Base-by-base conservation (phyloP, 768 basidiomycete species). In the Psilocybe cyanescens region DNA sequence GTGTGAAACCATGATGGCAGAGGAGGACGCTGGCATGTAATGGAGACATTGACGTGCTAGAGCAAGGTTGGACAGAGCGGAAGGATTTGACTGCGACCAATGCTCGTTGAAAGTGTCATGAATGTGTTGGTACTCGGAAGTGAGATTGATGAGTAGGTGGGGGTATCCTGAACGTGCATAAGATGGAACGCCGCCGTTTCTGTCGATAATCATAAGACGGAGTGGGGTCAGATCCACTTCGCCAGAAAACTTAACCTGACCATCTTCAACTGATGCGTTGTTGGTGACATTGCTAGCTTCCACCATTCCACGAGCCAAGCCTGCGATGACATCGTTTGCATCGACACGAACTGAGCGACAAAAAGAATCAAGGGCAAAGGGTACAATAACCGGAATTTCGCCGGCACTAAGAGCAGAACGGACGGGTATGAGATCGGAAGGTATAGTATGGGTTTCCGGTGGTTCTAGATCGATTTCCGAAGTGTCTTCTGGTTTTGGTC, bases 1-100 rank as follows among this genome's bases (percentile, higher is more conserved):
- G 77, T 99, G 97, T 12, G 95, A 97, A 52, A 99, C 97, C 88
- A 99, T 92, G 65, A 99, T 82, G 11, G 95, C 97, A 14, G 95
- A 97, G 1, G 97, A 94, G 2, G 92, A 85, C 6, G 91, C 85
- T 1, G 97, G 97, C 92, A 99, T 97, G 74, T 94, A 92, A 2
- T 83, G 78, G 44, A 99, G 83, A 73, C 97, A 99, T 39, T 87
- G 90, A 35, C 86, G 87, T 8, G 97, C 91, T 41, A 99, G 83
- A 6, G 86, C 75, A 11, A 99, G 81, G 75, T 99, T 99, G 24
- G 89, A 82, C 29, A 99, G 83, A 3, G 97, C 87, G 0, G 95
- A 89, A 3, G 95, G 95, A 68, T 95, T 89, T 2, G 89, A 81
- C 35, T 83, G 74, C 35, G 78, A 76, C 97, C 97, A 99, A 2